Conservation (phyloP, 495 filamentous ascomycete genomes). For the Barbatosphaeria neglecta region DNA sequence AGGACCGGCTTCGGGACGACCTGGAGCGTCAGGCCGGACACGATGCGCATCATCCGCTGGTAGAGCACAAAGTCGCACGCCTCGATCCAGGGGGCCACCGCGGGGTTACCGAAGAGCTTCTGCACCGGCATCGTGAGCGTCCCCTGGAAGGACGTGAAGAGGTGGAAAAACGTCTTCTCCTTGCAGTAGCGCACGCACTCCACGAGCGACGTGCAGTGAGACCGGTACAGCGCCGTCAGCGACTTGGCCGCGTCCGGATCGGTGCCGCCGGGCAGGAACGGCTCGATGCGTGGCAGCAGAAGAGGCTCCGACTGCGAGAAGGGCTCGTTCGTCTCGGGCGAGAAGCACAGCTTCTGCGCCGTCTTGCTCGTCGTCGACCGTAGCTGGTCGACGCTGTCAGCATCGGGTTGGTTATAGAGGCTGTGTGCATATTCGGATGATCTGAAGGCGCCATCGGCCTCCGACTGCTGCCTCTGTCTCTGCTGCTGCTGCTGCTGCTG, state of each 20-base stretch:
- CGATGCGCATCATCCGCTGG: slow-evolving; percentile 84
- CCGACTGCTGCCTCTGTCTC: slow-evolving; percentile 12
- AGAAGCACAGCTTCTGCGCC: slow-evolving; percentile 55
- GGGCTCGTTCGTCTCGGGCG: slow-evolving; percentile 35
- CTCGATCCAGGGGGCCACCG: slow-evolving; percentile 82
- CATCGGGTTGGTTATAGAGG: slow-evolving; percentile 40
- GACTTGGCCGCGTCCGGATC: slow-evolving; percentile 76
- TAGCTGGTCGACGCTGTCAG: slow-evolving; percentile 30
- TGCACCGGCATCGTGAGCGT: slow-evolving; percentile 96
- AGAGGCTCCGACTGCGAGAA: slow-evolving; percentile 54
- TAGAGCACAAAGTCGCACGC: slow-evolving; percentile 94
- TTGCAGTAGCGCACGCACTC: slow-evolving; percentile 93
- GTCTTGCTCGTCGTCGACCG: slow-evolving; percentile 42
- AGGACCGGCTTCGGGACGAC: slow-evolving; percentile 77
- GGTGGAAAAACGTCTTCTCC: slow-evolving; percentile 84
- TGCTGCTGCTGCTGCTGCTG: slow-evolving; percentile 16
- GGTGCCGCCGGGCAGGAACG: slow-evolving; percentile 61
- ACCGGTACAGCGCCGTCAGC: slow-evolving; percentile 74
- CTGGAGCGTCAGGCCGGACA: slow-evolving; percentile 74
- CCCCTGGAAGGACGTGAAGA: slow-evolving; percentile 92
- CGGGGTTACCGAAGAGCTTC: slow-evolving; percentile 74
- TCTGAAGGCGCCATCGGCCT: no score
- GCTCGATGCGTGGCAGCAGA: slow-evolving; percentile 62
- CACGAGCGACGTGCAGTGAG: slow-evolving; percentile 87
- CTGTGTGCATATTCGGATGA: slow-evolving; percentile 24